Conservation (phyloP, 352 stramenopile species). For the Phytophthora podocarpi region DNA sequence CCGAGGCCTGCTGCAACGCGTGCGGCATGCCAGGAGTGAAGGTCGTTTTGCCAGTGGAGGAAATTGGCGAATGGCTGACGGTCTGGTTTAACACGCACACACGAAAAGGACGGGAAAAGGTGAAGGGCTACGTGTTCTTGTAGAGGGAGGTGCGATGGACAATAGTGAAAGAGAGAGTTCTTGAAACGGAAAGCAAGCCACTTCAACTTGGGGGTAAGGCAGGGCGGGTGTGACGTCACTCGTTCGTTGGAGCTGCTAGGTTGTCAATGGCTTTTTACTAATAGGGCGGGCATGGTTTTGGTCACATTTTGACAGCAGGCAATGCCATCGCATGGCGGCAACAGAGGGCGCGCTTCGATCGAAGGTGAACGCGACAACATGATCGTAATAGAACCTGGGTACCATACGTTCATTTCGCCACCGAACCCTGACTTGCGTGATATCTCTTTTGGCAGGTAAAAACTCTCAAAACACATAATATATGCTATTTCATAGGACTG, state of each 20-base stretch:
- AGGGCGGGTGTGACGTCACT: conserved; percentile 9
- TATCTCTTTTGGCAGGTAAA: conserved; percentile 13
- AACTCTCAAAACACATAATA: not conserved
- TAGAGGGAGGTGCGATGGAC: conserved; percentile 18
- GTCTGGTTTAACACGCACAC: conserved; percentile 14
- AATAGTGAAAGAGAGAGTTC: conserved; percentile 23
- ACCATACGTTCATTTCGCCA: too few relatives aligned
- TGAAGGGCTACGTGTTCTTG: conserved; percentile 10
- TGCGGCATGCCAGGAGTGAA: conserved; percentile 20
- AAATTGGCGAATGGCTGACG: conserved; percentile 24
- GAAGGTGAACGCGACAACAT: too few relatives aligned
- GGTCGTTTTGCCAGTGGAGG: not conserved
- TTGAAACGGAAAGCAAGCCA: conserved; percentile 11
- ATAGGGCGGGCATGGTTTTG: too few relatives aligned
- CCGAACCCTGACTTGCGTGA: not conserved
- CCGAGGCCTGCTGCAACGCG: conserved; percentile 38
- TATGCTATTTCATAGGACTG: not conserved
- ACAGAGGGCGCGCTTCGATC: not conserved
- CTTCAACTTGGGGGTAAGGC: conserved; percentile 36
- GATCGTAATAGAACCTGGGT: too few relatives aligned
- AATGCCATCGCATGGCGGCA: too few relatives aligned
- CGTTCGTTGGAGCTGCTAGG: too few relatives aligned
- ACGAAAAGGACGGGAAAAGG: not conserved
- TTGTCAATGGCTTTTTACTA: too few relatives aligned
- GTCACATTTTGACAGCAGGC: too few relatives aligned